phyloP scores from a whole-genome alignment of 1,139 yeast genomes.

The Yamadazyma atmosphaerica region DNA sequence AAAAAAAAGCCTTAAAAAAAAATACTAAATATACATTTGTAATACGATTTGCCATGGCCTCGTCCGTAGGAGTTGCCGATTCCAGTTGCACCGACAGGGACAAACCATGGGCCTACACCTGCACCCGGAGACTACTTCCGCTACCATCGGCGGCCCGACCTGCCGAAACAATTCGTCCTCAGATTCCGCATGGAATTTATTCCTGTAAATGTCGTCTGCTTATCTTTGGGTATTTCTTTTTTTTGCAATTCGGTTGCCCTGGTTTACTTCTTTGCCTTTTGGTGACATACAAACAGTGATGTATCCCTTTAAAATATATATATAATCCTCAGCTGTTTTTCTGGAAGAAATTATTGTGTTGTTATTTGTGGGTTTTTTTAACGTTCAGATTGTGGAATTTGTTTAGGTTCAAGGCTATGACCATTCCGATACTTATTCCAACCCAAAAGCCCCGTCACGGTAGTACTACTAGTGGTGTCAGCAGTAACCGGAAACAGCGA shows the following conservation, averaged over 20 bases:
- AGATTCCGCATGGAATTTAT: neutral
- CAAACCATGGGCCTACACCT: no score
- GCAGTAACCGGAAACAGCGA: neutral
- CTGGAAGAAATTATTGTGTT: no score
- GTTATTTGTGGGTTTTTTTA: no score
- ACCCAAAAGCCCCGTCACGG: neutral
- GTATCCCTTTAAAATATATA: neutral
- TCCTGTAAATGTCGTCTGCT: neutral
- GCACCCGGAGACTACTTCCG: neutral
- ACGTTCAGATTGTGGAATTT: neutral
- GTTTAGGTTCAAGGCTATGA: conserved; percentile 1
- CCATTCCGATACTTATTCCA: conserved; percentile 1
- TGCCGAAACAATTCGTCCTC: neutral
- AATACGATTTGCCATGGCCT: no score
- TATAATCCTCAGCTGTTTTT: no score
- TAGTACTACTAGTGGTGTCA: neutral
- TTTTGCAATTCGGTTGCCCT: neutral
- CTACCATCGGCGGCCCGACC: neutral
- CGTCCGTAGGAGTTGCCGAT: no score
- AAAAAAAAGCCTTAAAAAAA: no score
- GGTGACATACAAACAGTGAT: neutral
- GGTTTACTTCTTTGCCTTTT: neutral
- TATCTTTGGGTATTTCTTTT: neutral
- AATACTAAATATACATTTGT: no score
- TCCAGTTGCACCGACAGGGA: no score